Evolutionary conservation across 495 filamentous ascomycete species (phyloP), one percentile per base, ranked within the genome.

Genomic region (Penicillium egyptiacum): DNA sequence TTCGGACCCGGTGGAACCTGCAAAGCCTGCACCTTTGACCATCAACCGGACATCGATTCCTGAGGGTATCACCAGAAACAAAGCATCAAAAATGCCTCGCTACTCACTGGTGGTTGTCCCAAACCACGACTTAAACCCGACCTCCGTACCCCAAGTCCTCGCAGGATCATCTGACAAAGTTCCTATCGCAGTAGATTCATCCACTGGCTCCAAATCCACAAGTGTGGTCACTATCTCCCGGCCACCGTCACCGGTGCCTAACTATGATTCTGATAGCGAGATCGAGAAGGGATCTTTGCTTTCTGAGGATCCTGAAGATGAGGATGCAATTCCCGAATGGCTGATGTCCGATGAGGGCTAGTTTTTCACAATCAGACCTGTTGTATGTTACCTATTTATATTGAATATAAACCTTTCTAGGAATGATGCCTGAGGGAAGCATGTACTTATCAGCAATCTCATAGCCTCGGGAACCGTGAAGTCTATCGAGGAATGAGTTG

Each of bases 261-360:
- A 48, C 1, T 56, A 66, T 31, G 67, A 64, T 7, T 70, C 68
- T 30, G 72, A 74, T 22, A 72, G 66, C 25, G 65, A 69, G 41
- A 69, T 75, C 12, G 76, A 81, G 37, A 71, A 71, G 26, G 74
- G 71, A 0, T 79, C 76, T 19, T 57, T 81, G 45, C 58, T 86
- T 14, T 84, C 84, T 0, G 75, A 87, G 50, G 85, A 88, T 57
- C 85, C 85, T 0, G 85, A 87, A 12, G 85, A 88, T 63, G 83
- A 86, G 52, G 85, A 88, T 65, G 85, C 84, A 1, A 82, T 87
- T 45, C 84, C 85, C 14, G 84, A 86, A 20, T 88, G 85, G 85
- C 67, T 87, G 25, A 66, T 79, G 69, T 77, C 37, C 20, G 37
- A 51, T 26, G 47, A 59, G 44, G 69, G 69, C 14, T 54, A 44